Conservation (phyloP, 2,329 filamentous ascomycete genomes). For the Cladosporium sp. region DNA sequence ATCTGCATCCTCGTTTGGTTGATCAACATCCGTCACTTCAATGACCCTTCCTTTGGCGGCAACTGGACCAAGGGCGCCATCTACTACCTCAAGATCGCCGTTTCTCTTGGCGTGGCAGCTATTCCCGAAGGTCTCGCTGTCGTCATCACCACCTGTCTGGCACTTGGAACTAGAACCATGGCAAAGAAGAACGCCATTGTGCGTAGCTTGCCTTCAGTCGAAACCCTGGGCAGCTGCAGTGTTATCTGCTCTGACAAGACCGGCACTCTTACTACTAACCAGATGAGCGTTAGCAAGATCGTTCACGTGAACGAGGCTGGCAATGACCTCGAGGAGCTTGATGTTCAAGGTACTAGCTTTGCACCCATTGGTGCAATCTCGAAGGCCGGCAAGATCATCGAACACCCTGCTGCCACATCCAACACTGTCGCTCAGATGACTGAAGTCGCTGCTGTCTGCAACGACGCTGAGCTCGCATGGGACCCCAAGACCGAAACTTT, state of each 20-base stretch:
- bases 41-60: slow-evolving; percentile 84
- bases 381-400: slow-evolving; percentile 60
- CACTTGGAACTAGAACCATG: slow-evolving; percentile 96
- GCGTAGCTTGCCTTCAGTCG: slow-evolving; percentile 90
- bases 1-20: slow-evolving; percentile 97
- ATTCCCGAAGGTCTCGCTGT: slow-evolving; percentile 97
- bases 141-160: slow-evolving; percentile 97
- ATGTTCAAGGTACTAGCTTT: slow-evolving; percentile 91
- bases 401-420: slow-evolving; percentile 67
- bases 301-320: slow-evolving; percentile 76
- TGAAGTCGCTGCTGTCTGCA: slow-evolving; percentile 72
- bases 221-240: slow-evolving; percentile 97
- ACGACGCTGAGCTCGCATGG: slow-evolving; percentile 78
- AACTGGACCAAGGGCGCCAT: slow-evolving; percentile 91
- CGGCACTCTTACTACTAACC: slow-evolving; percentile 94
- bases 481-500: slow-evolving; percentile 71
- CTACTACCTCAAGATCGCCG: slow-evolving; percentile 99
- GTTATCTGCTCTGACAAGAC: slow-evolving; percentile 99
- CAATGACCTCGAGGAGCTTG: slow-evolving; percentile 73
- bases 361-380: slow-evolving; percentile 73
- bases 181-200: slow-evolving; percentile 97
- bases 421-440: slow-evolving; percentile 74
- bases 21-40: slow-evolving; percentile 98
- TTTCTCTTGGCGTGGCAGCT: slow-evolving; percentile 93
- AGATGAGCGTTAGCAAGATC: slow-evolving; percentile 96